Evolutionary conservation across 176 grass and related monocot species (phyloP).

Genomic region (Cymbopogon citratus): DNA sequence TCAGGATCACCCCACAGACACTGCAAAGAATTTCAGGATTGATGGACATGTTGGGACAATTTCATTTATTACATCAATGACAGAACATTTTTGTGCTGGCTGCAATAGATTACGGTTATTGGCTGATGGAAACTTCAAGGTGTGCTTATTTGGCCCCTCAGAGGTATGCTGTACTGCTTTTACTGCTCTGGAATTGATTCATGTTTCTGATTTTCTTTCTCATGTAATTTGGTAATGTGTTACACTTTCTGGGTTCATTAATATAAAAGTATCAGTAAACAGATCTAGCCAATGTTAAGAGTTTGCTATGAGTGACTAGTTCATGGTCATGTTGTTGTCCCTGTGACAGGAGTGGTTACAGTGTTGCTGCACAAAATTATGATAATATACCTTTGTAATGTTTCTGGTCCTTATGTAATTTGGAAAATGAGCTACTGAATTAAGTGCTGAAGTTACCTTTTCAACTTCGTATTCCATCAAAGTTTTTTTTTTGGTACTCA

Average conservation of each 20-base stretch:
- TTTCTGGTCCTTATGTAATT: background rate
- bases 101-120: conserved; percentile 87
- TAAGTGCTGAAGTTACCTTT: background rate
- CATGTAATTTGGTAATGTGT: conserved; percentile 1
- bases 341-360: background rate
- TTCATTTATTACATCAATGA: conserved; percentile 99
- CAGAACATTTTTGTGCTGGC: conserved; percentile 91
- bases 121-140: conserved; percentile 97
- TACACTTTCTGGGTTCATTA: background rate
- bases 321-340: background rate
- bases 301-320: background rate
- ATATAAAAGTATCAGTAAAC: background rate
- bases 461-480: background rate
- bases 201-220: conserved; percentile 5
- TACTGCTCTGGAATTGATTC: background rate
- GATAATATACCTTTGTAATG: background rate
- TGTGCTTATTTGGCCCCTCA: conserved; percentile 91
- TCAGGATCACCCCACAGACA: conserved; percentile 82
- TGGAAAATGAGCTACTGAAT: conserved; percentile 7
- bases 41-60: conserved; percentile 76
- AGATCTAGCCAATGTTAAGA: background rate
- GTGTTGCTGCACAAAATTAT: background rate
- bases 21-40: conserved; percentile 92
- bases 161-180: conserved; percentile 52
- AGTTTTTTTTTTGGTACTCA: background rate